A percentile compares a stretch with the other conserved stretches of the same genome.
Evolutionary conservation across 441 rosid genomes (phyloP).

Genomic region (Pelargonium australe): DNA sequence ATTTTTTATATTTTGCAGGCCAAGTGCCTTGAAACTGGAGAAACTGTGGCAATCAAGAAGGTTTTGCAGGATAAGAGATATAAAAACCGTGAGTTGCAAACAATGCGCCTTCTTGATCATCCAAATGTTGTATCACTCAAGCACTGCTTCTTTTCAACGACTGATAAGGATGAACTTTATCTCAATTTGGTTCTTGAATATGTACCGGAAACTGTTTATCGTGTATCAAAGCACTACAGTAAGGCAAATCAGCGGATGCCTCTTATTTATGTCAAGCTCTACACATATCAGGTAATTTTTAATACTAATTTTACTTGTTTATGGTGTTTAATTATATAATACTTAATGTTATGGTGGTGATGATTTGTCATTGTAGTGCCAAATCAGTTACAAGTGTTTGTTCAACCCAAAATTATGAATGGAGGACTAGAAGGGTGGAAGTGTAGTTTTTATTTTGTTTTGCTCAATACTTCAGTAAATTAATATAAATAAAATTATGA

Average conservation of each 20-base stretch:
- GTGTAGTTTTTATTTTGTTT: too few species aligned
- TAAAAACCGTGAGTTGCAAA: slow-evolving; percentile 86
- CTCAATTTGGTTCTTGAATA: slow-evolving; percentile 79
- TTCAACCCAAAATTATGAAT: too few species aligned
- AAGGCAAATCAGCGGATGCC: slow-evolving; percentile 65
- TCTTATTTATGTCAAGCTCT: slow-evolving; percentile 58
- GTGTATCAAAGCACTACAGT: slow-evolving; percentile 58
- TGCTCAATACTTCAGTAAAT: too few species aligned
- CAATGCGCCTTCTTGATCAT: slow-evolving; percentile 62
- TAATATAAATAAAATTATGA: too few species aligned
- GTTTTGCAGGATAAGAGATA: slow-evolving; percentile 89
- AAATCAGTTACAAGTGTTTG: too few species aligned
- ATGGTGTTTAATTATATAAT: neutral
- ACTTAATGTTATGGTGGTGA: too few species aligned
- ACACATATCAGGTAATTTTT: slow-evolving; percentile 62
- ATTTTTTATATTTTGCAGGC: slow-evolving; percentile 37
- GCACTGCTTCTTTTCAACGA: slow-evolving; percentile 71
- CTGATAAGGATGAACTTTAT: slow-evolving; percentile 68
- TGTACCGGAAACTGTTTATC: slow-evolving; percentile 69
- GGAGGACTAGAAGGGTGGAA: too few species aligned
- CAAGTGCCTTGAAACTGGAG: slow-evolving; percentile 73
- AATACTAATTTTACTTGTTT: neutral
- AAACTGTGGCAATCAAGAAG: slow-evolving; percentile 84
- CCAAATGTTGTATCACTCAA: slow-evolving; percentile 70
- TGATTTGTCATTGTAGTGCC: too few species aligned